Base-by-base conservation (phyloP, 352 stramenopile species). In the Saprolegnia parasitica region DNA sequence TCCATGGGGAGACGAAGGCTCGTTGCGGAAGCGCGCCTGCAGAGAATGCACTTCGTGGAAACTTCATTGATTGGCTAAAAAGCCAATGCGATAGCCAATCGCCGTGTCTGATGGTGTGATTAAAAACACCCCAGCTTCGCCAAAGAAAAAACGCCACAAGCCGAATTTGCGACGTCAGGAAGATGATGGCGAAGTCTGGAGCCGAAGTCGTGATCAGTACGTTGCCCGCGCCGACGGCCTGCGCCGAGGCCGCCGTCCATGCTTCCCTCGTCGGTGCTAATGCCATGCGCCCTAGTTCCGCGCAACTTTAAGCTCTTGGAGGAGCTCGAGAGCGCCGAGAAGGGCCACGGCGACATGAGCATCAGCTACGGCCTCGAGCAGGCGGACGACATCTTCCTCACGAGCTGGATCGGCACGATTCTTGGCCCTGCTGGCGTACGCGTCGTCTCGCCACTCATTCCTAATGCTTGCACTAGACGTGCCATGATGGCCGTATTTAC, bases 391-490 rank as follows among this genome's bases (percentile, higher is more conserved):
- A 99, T 98, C 74, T 99, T 99, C 80, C 86, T 99, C 70, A 97
- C 91, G 73, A 95, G 98, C 76, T 99, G 96, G 96, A 98, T 99
- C 77, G 96, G 93, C 71, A 97, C 95, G 40, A 99, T 99, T 78
- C 88, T 99, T 16, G 96, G 96, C 67, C 95, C 96, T 64, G 88
- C 88, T 67, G 93, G 92, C 68, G 96, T 98, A 82, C 88, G 76
- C 37, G 57, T 37, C 57, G 23, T 60, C 37, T 47, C 21, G 32
- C 15, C 46, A 35, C 42, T 54, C 46, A 23, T 23, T 2, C 39
- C 20, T 57, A 13, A 55, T 5, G 24, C n/a, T 55, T 65, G 46
- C 23, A 52, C 61, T 72, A 98, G 95, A 98, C 96, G 23, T 91
- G 90, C 75, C 95, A 98, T 76, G 96, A 98, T 67, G 89, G 91